Evolutionary conservation across 805 yeast genomes (phyloP), one percentile per base, ranked within the genome.

Genomic region (Cyberlindnera bimundalis): DNA sequence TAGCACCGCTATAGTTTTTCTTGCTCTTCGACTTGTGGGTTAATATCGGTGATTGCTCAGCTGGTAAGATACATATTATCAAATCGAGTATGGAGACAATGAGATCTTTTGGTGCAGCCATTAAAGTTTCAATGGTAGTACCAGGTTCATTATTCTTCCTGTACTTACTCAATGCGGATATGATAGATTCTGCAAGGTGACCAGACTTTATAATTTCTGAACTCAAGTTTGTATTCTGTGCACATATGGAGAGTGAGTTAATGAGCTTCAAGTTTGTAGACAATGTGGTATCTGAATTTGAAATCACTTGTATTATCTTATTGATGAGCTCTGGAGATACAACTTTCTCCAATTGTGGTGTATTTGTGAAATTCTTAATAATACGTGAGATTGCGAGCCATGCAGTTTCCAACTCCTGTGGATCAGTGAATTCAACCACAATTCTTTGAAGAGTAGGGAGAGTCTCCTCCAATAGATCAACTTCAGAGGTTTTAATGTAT

Each of bases 21-120:
- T 50, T 43, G 23, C 50, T 28, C 15, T 60, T 47, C 7, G 50
- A n/a, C 19, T 33, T 36, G 6, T 33, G 48, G 12, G 58, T 52
- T 31, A 53, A 56, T 16, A 51, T 42, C 9, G 71, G 61, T 32
- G 35, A 48, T 32, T 21, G 45, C 53, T 39, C 66, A 10, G 60
- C 58, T 1, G 96, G 95, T 15, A 87, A 59, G 2, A 85, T 47
- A 24, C 74, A 67, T 2, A 77, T 73, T 6, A 84, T 62, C 35
- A 87, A 65, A 29, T 73, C 70, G 15, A 86, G 61, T 15, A 81
- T 66, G 12, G 76, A 66, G 2, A 74, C 50, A 15, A 84, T 59
- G 21, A 84, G 56, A n/a, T 79, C 83, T 50, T 79, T 82, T 0
- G 91, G 89, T 2, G 80, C 75, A 39, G 81, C 76, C 78, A 86